Base-by-base conservation (phyloP, 2,329 filamentous ascomycete species). In the Colletotrichum somersetense region DNA sequence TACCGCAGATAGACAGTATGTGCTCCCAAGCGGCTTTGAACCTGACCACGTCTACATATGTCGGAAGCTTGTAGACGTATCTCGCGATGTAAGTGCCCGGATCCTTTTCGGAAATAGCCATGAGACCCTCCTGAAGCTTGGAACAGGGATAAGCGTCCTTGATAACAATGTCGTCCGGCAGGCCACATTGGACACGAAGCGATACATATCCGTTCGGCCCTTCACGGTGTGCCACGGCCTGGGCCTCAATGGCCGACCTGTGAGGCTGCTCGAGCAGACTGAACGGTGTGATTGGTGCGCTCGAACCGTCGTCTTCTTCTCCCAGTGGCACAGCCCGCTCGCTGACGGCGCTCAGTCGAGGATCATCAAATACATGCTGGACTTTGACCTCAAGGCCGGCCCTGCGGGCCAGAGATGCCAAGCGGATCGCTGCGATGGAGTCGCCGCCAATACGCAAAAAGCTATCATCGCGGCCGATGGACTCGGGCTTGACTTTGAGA, bases 381-480 rank as follows among this genome's bases (percentile, higher is more conserved):
- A 64, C 59, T 35, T 35, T 64, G 50, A 69, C 16, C 42, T 56
- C 61, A 14, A 61, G 33, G 7, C 66, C 66, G 11, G 61, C 42
- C 44, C 44, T 38, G 38, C 66, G 38, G 20, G 61, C 20, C 23
- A 69, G 44, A 38, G 56, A 59, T 16, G 16, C 50, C 50, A 53
- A 6, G 16, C 48, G 42, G 42, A 62, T 62, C 10, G 59, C 59
- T 14, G 59, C 33, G 59, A 80, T 74, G 0, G 79, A 81, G 59
- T 80, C 76, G 4, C 79, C 79, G 0, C 79, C 79, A 3, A 80
- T 61, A 5, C 69, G 66, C 63, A 81, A 75, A 65, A 81, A 81
- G 67, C 73, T 76, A 52, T 77, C 75, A 10, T 66, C n/a, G 23
- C 52, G 50, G 44, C 72, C 67, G 56, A 76, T 72, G 8, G 55